Evolutionary conservation across 805 yeast genomes (phyloP).

Genomic region (Metschnikowia amazonensis): DNA sequence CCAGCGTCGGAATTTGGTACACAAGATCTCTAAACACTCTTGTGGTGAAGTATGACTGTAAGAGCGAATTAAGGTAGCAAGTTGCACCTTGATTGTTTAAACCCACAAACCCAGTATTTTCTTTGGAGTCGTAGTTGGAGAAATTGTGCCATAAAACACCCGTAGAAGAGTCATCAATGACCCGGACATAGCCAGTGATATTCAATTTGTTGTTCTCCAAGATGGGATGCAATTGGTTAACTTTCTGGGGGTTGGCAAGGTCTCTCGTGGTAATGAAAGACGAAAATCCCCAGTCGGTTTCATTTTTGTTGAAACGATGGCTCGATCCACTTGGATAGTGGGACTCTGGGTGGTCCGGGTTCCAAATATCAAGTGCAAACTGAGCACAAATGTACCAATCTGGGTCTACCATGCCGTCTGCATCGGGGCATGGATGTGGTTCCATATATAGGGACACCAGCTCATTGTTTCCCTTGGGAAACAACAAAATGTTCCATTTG

Average conservation of each 20-base stretch:
- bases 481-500: slow-evolving; percentile 67
- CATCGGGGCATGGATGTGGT: slow-evolving; percentile 50
- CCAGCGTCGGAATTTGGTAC: slow-evolving; percentile 77
- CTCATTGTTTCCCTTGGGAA: slow-evolving; percentile 70
- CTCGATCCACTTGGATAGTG: slow-evolving; percentile 60
- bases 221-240: slow-evolving; percentile 30
- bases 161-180: slow-evolving; percentile 79
- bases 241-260: slow-evolving; percentile 27
- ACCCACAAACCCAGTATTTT: slow-evolving; percentile 87
- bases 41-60: slow-evolving; percentile 89
- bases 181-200: slow-evolving; percentile 71
- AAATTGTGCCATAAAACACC: slow-evolving; percentile 94
- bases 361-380: slow-evolving; percentile 80
- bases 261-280: slow-evolving; percentile 52
- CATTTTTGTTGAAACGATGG: slow-evolving; percentile 72
- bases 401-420: slow-evolving; percentile 23
- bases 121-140: slow-evolving; percentile 77
- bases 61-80: slow-evolving; percentile 86
- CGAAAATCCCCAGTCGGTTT: slow-evolving; percentile 96
- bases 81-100: slow-evolving; percentile 97
- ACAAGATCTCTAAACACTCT: slow-evolving; percentile 78
- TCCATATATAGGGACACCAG: slow-evolving; percentile 73
- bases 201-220: slow-evolving; percentile 57
- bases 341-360: slow-evolving; percentile 65
- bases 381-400: slow-evolving; percentile 91